Evolutionary conservation across 2,329 filamentous ascomycete genomes (phyloP).

Genomic region (Calonectria pauciramosa): DNA sequence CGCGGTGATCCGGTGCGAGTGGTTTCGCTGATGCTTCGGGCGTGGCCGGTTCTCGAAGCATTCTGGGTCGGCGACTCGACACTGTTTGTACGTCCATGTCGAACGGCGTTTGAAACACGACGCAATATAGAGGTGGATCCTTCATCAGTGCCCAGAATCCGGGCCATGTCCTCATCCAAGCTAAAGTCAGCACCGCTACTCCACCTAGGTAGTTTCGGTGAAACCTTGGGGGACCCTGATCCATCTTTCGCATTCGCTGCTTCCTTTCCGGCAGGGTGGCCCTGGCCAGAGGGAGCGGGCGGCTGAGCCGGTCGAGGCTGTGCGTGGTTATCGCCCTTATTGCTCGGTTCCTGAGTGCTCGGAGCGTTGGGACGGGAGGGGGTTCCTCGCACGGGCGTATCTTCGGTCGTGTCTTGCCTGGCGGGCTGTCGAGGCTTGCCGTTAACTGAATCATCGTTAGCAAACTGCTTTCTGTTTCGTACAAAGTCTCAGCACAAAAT

Average conservation of each 20-base stretch:
- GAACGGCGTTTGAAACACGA: slow-evolving; percentile 92
- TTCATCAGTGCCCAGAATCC: slow-evolving; percentile 86
- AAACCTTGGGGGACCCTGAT: slow-evolving; percentile 62
- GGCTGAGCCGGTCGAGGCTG: slow-evolving; percentile 69
- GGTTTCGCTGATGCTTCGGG: slow-evolving; percentile 76
- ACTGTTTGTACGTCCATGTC: slow-evolving; percentile 91
- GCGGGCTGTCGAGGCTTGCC: slow-evolving; percentile 42
- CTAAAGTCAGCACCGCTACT: slow-evolving; percentile 89
- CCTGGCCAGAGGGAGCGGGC: slow-evolving; percentile 55
- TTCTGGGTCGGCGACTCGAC: slow-evolving; percentile 67
- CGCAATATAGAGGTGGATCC: slow-evolving; percentile 84
- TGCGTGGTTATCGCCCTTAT: slow-evolving; percentile 66
- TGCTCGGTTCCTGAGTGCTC: slow-evolving; percentile 39
- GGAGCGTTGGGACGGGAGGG: slow-evolving; percentile 38
- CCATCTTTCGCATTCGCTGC: slow-evolving; percentile 60
- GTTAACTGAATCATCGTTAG: slow-evolving; percentile 42
- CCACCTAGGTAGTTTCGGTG: slow-evolving; percentile 79
- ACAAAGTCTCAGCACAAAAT: not conserved
- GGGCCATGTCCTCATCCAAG: slow-evolving; percentile 95
- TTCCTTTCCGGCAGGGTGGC: slow-evolving; percentile 60
- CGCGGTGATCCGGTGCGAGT: slow-evolving; percentile 75
- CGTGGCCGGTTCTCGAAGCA: slow-evolving; percentile 63
- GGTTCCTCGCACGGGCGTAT: slow-evolving; percentile 39
- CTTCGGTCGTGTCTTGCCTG: slow-evolving; percentile 42
- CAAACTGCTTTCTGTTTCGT: not conserved